Base-by-base conservation (phyloP, 805 yeast species). In the Wickerhamiella occidentalis region DNA sequence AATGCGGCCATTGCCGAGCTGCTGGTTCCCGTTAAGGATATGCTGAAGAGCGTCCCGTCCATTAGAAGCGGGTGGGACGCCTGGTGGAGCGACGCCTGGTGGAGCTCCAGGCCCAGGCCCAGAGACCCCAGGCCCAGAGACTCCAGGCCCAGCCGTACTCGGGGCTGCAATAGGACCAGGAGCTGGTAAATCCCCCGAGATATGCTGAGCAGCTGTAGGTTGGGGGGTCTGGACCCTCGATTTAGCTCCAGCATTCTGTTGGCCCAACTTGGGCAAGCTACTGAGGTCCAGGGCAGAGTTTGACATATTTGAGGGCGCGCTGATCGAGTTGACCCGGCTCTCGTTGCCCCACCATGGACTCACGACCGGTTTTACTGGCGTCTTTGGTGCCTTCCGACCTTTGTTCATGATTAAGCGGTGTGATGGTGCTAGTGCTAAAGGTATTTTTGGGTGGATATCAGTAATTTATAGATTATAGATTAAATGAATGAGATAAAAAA, bases 261-360 rank as follows among this genome's bases (percentile, higher is more conserved):
- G 42, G 23, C 48, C 48, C 25, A 45, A 26, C 15, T 45, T 45
- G 23, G 48, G 48, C 3, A 45, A 35, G 35, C 38, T 19, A 18
- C 36, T 25, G 12, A 33, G 48, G 19, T 45, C 42, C 13, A 45
- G 26, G 3, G 42, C 23, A 21, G 45, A 25, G 21, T 45, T 35
- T 6, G 41, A 25, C 18, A 9, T n/a, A 40, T 40, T 21, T n/a
- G 45, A 17, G 21, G 33, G 12, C 22, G 21, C 21, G 11, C 28
- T 23, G 33, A 9, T n/a, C 13, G 36, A 15, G 15, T 15, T 22
- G 3, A 17, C 18, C 6, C 30, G 30, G 29, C 18, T 35, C 12
- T 45, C 48, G 18, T 43, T 29, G 26, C 48, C 48, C 48, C 48
- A 45, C 48, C 48, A 45, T 3, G 48, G 48, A 21, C 36, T 36